phyloP scores from a whole-genome alignment of 208 protist genomes.

The Leishmania aethiopica region DNA sequence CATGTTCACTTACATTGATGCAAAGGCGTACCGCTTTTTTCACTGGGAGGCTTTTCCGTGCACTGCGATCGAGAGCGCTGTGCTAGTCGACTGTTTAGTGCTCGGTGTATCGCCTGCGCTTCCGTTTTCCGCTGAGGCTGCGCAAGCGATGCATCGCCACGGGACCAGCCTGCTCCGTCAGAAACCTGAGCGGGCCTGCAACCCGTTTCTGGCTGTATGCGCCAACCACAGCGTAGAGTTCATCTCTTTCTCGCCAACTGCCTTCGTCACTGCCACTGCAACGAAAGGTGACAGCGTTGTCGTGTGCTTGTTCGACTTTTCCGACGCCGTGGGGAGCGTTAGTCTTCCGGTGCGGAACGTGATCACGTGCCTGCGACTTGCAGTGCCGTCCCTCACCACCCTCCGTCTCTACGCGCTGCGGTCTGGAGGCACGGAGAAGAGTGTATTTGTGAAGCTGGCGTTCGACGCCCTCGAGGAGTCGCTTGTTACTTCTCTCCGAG shows the following conservation, averaged over 20 bases:
- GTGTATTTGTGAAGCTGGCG: constrained; percentile 39
- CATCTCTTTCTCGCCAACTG: constrained; percentile 28
- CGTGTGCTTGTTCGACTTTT: constrained; percentile 52
- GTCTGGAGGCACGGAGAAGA: constrained; percentile 35
- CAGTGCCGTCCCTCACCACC: constrained; percentile 32
- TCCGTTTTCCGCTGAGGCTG: constrained; percentile 20
- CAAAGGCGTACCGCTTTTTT: constrained; percentile 95
- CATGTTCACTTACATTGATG: constrained; percentile 93
- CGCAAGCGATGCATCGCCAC: constrained; percentile 34
- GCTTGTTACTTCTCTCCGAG: constrained; percentile 11
- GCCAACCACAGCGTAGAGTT: constrained; percentile 19
- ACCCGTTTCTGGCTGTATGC: constrained; percentile 48
- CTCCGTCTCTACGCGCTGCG: constrained; percentile 58
- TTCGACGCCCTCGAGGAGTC: constrained; percentile 37
- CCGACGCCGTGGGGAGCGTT: constrained; percentile 28
- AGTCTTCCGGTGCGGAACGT: constrained; percentile 62
- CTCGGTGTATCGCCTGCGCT: constrained; percentile 13
- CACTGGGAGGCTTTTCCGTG: constrained; percentile 95
- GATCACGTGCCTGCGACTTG: constrained; percentile 58
- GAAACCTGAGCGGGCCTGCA: constrained; percentile 36
- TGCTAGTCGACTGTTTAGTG: constrained; percentile 20
- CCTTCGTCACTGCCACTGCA: background rate
- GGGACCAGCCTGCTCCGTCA: constrained; percentile 24
- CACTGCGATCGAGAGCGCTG: constrained; percentile 43
- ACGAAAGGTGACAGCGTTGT: constrained; percentile 5